phyloP scores from a whole-genome alignment of 1,284 basidiomycete genomes.

The Microbotryum saponariae region DNA sequence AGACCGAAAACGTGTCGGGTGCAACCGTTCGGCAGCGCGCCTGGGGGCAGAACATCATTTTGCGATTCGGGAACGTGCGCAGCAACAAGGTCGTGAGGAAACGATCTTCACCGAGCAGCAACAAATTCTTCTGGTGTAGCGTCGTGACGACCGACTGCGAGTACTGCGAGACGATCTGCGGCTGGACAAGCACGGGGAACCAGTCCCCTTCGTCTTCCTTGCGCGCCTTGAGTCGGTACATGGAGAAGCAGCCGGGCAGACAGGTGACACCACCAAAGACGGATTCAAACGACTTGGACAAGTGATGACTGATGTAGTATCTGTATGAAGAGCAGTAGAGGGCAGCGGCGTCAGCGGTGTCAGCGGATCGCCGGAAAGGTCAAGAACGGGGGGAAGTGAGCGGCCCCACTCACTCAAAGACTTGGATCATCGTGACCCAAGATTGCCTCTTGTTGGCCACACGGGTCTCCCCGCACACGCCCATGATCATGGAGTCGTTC shows the following conservation, averaged over 20 bases:
- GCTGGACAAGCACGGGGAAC: slow-evolving; percentile 94
- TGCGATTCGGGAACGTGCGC: slow-evolving; percentile 93
- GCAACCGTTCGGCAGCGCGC: slow-evolving; percentile 92
- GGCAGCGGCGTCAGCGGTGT: not conserved
- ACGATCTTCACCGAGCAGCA: slow-evolving; percentile 95
- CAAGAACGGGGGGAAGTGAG: not conserved
- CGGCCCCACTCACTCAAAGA: slow-evolving; percentile 43
- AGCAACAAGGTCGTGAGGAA: slow-evolving; percentile 93
- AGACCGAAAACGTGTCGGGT: slow-evolving; percentile 85
- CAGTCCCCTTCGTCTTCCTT: slow-evolving; percentile 83
- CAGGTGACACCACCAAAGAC: slow-evolving; percentile 99
- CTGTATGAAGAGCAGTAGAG: slow-evolving; percentile 45
- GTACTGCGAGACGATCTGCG: slow-evolving; percentile 95
- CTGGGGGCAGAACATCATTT: slow-evolving; percentile 99
- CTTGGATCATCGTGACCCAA: slow-evolving; percentile 98
- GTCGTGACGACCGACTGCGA: slow-evolving; percentile 88
- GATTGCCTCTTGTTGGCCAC: slow-evolving; percentile 96
- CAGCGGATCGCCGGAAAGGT: not conserved
- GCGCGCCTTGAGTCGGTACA: slow-evolving; percentile 96
- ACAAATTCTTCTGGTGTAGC: slow-evolving; percentile 94
- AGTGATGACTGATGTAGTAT: slow-evolving; percentile 98
- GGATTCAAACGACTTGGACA: slow-evolving; percentile 96
- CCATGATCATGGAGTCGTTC: slow-evolving; percentile 97
- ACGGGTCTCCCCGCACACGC: slow-evolving; percentile 94
- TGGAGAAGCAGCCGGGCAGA: slow-evolving; percentile 97